Evolutionary conservation across 768 basidiomycete species (phyloP), one percentile per base, ranked within the genome.

Genomic region (Multifurca ochricompacta): DNA sequence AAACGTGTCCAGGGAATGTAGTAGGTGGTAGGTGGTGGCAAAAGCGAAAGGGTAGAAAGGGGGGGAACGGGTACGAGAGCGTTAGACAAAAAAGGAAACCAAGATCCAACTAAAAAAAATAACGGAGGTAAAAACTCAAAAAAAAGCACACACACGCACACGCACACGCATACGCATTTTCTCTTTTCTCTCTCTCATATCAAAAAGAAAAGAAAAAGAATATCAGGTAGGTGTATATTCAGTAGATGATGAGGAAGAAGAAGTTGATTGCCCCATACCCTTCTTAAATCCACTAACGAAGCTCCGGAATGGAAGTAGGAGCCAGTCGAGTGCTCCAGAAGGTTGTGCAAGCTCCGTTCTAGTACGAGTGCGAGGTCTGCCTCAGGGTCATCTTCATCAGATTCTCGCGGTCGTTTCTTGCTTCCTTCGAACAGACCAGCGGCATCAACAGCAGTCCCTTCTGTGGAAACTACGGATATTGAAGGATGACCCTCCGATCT

Each of bases 371-470:
- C 68, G 49, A 19, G 75, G 75, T 35, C 75, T 74, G 19, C 69
- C n/a, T 75, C 75, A 23, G 60, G 69, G 4, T 51, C 65, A 23
- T 71, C 67, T 19, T 44, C 64, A 10, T 67, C 68, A 10, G 63
- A 64, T 58, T 80, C 79, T 28, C 79, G 75, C 19, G 59, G 59
- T 34, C 82, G 77, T 66, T 83, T 82, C 51, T 64, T 62, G 45
- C 77, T 72, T 53, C 64, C 61, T 62, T 62, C 42, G 25, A 50
- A 45, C 31, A 60, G 55, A 23, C 64, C 58, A 31, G 63, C 52
- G 3, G 65, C 48, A 16, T 70, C 68, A 16, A 71, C 68, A 18
- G 69, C 64, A 30, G 74, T 77, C 19, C 67, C 68, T 43, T 76
- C 75, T 19, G 62, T 70, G 51, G 66, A 70, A 34, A 65, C 65